Percentiles rank a stretch among this genome's conserved stretches.
Evolutionary conservation across 2,329 filamentous ascomycete species (phyloP).

Genomic region (Fusarium redolens): DNA sequence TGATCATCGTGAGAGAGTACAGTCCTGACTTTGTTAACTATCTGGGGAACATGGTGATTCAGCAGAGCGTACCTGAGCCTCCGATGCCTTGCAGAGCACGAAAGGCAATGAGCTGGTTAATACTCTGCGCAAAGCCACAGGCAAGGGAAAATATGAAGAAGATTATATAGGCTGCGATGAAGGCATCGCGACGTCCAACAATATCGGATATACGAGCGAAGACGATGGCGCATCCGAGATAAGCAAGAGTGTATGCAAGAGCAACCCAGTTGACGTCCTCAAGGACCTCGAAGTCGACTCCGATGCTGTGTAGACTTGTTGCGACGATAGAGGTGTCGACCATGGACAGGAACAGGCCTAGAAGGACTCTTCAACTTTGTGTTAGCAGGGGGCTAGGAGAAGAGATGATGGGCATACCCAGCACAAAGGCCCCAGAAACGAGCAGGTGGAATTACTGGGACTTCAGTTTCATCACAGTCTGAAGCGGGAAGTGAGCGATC

Average conservation of each 20-base stretch:
- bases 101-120: conserved; percentile 60
- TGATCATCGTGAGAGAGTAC: conserved; percentile 68
- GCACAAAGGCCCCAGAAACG: conserved; percentile 51
- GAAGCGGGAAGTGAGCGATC: background rate
- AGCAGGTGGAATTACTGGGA: conserved; percentile 41
- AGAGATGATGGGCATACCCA: conserved; percentile 42
- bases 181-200: conserved; percentile 64
- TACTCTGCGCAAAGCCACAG: conserved; percentile 54
- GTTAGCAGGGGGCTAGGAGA: background rate
- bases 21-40: conserved; percentile 51
- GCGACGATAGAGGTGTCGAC: conserved; percentile 71
- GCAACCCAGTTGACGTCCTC: conserved; percentile 64
- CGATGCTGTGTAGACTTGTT: conserved; percentile 67
- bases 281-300: conserved; percentile 60
- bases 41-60: too few relatives aligned
- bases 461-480: conserved; percentile 3
- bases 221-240: conserved; percentile 67
- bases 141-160: conserved; percentile 68
- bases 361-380: conserved; percentile 53
- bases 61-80: conserved; percentile 56
- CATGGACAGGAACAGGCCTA: conserved; percentile 68
- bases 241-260: conserved; percentile 66
- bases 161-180: conserved; percentile 61
- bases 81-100: conserved; percentile 64
- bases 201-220: conserved; percentile 67